These are phyloP conservation scores for Termitomyces sp. DNA, from an alignment of 768 basidiomycete genomes.

Conservation along the genomic window DNA sequence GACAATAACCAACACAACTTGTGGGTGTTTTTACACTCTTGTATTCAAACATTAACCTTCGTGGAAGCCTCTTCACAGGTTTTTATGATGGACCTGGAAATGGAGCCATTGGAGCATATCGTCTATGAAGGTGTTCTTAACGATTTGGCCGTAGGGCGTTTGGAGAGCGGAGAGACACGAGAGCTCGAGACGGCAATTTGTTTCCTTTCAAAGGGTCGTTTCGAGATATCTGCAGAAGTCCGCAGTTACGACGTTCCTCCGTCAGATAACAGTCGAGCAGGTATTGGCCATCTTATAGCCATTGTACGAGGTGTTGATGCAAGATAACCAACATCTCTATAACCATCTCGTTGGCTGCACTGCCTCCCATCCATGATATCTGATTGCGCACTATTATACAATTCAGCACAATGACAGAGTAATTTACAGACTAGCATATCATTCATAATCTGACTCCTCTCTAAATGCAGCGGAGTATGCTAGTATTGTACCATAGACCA, in stretches of 20 bases:
- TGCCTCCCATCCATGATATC: neutral
- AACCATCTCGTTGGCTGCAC: neutral
- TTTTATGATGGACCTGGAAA: constrained; percentile 50
- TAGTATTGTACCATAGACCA: constrained; percentile 89
- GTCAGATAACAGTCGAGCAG: constrained; percentile 26
- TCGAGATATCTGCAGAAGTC: constrained; percentile 48
- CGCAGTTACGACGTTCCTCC: constrained; percentile 27
- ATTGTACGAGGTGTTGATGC: constrained; percentile 24
- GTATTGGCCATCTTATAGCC: constrained; percentile 41
- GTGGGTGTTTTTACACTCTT: constrained; percentile 41
- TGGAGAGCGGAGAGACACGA: constrained; percentile 51
- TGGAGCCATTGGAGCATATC: constrained; percentile 62
- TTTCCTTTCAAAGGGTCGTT: constrained; percentile 71
- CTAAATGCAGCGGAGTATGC: constrained; percentile 83
- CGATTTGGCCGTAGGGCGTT: constrained; percentile 61
- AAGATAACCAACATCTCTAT: neutral
- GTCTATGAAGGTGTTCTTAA: constrained; percentile 65
- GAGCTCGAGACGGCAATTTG: constrained; percentile 58
- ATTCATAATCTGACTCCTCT: constrained; percentile 82
- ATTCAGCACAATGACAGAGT: constrained; percentile 10
- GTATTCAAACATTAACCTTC: constrained; percentile 1
- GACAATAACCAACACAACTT: constrained; percentile 59
- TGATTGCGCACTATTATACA: constrained; percentile 7
- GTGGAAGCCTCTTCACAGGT: constrained; percentile 47
- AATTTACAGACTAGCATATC: constrained; percentile 19